phyloP scores from a whole-genome alignment of 1,284 basidiomycete species.

The Taiwanofungus camphoratus region DNA sequence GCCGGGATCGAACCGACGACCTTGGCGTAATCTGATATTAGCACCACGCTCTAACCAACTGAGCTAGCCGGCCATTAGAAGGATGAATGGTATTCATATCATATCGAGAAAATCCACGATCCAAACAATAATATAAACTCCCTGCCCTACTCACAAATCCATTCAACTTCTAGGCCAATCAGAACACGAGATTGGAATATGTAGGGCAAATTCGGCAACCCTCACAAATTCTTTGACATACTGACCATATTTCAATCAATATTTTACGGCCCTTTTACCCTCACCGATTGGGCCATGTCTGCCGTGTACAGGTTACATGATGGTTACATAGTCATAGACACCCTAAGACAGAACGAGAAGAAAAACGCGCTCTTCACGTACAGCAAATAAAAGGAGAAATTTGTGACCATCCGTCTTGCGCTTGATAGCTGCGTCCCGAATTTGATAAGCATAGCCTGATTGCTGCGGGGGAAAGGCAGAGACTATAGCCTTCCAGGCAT shows the following conservation, averaged over 20 bases:
- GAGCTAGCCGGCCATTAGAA: slow-evolving; percentile 5
- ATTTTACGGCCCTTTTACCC: no score
- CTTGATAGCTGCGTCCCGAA: slow-evolving; percentile 58
- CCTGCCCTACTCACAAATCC: not conserved
- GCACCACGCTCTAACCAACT: slow-evolving; percentile 10
- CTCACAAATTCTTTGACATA: no score
- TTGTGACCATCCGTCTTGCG: slow-evolving; percentile 56
- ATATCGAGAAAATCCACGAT: not conserved
- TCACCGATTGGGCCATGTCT: no score
- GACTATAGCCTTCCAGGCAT: slow-evolving; percentile 58
- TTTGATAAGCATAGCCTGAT: slow-evolving; percentile 53
- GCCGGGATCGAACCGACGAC: slow-evolving; percentile 13
- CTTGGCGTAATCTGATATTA: slow-evolving; percentile 7
- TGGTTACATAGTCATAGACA: not conserved
- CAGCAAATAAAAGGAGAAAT: slow-evolving; percentile 62
- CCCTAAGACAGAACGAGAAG: slow-evolving; percentile 42
- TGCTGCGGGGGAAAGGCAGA: slow-evolving; percentile 50
- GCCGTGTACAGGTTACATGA: not conserved
- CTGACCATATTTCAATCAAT: no score
- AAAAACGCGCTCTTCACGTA: slow-evolving; percentile 66
- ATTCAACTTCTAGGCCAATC: not conserved
- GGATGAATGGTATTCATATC: not conserved
- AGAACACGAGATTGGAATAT: no score
- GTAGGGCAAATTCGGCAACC: no score
- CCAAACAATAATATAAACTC: not conserved